Conservation (phyloP, 2,329 filamentous ascomycete species). For the Pyrenophora graminea region DNA sequence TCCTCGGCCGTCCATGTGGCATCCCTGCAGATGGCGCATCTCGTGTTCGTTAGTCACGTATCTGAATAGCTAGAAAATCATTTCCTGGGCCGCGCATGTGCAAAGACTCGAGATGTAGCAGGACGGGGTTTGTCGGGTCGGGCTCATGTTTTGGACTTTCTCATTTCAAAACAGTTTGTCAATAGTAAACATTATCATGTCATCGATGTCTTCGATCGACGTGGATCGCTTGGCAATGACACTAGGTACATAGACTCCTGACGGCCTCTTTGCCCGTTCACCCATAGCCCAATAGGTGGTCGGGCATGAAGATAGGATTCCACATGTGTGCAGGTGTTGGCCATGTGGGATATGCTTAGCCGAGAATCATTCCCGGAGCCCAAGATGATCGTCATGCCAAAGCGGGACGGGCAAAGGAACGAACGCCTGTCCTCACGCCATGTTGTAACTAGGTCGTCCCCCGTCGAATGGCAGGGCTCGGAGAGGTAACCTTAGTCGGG, state of each 20-base stretch:
- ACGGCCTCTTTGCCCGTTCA: neutral
- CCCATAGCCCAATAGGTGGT: neutral
- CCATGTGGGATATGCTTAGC: neutral
- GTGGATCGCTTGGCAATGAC: neutral
- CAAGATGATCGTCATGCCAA: constrained; percentile 5
- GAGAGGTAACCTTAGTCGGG: constrained; percentile 15
- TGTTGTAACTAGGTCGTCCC: neutral
- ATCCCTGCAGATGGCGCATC: neutral
- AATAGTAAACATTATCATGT: neutral
- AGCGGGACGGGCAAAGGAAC: constrained; percentile 1
- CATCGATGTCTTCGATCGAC: neutral
- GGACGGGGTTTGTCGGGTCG: neutral
- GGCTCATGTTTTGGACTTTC: neutral
- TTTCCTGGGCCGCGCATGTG: neutral
- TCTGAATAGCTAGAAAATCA: neutral
- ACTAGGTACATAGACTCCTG: neutral
- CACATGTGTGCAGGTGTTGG: neutral
- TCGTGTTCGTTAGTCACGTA: neutral
- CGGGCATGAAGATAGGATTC: neutral
- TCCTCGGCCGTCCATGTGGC: neutral
- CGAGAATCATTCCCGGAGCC: neutral
- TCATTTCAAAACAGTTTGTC: neutral
- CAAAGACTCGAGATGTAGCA: neutral
- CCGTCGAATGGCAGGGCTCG: constrained; percentile 21
- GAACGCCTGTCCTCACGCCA: neutral